phyloP scores from a whole-genome alignment of 2,329 filamentous ascomycete species.

The Scedosporium boydii region DNA sequence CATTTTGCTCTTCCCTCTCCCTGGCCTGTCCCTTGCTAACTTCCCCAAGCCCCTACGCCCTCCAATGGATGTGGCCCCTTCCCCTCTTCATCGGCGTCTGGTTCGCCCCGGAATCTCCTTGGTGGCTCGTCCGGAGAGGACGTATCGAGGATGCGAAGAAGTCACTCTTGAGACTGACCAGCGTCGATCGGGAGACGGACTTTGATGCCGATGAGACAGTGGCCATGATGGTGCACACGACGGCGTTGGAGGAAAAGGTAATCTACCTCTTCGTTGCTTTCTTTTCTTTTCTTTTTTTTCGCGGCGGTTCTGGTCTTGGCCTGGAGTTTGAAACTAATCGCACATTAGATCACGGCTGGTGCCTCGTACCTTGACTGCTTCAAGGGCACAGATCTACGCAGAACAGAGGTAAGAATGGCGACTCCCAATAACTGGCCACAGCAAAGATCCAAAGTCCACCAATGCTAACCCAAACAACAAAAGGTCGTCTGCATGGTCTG shows the following conservation, averaged over 20 bases:
- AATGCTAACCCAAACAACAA: not conserved
- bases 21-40: not conserved
- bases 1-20: not conserved
- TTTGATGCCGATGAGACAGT: conserved; percentile 72
- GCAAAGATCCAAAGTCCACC: not conserved
- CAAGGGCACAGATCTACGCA: conserved; percentile 64
- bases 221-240: conserved; percentile 89
- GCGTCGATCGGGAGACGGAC: conserved; percentile 49
- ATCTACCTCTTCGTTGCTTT: not conserved
- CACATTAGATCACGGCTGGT: conserved; percentile 50
- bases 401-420: conserved; percentile 45
- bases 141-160: conserved; percentile 56
- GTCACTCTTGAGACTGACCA: conserved; percentile 48
- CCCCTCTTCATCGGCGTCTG: conserved; percentile 15
- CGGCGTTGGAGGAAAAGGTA: conserved; percentile 60
- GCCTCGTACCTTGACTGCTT: conserved; percentile 77
- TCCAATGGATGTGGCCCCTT: conserved; percentile 25
- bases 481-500: conserved; percentile 52
- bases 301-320: too few species aligned
- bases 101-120: conserved; percentile 21
- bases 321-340: too few species aligned
- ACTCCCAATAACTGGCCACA: not conserved
- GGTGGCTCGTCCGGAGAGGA: conserved; percentile 59
- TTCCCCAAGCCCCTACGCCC: conserved; percentile 18
- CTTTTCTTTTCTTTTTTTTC: too few species aligned